phyloP scores from a whole-genome alignment of 202 grass and related monocot genomes.

The Panicum virgatum region DNA sequence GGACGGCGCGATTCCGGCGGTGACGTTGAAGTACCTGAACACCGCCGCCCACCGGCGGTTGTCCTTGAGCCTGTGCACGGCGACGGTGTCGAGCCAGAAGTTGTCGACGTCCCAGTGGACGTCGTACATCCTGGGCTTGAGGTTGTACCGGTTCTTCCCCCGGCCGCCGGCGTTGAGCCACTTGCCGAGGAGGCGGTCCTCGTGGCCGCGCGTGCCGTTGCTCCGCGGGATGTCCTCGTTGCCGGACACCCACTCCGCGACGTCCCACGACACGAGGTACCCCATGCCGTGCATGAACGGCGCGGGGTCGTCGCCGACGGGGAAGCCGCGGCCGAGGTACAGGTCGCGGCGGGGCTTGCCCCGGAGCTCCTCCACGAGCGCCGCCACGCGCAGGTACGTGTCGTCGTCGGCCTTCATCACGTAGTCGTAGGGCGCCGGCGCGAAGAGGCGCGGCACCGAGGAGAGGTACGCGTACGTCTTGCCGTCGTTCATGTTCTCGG shows the following conservation, averaged over 20 bases:
- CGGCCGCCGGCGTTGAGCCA: slow-evolving; percentile 57
- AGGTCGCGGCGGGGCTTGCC: slow-evolving; percentile 54
- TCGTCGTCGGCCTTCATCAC: slow-evolving; percentile 90
- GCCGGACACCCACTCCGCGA: slow-evolving; percentile 59
- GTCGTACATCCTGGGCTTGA: slow-evolving; percentile 59
- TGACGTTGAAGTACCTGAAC: slow-evolving; percentile 79
- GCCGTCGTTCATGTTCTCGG: slow-evolving; percentile 77
- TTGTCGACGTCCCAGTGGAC: slow-evolving; percentile 61
- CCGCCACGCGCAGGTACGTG: slow-evolving; percentile 64
- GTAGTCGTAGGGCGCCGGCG: slow-evolving; percentile 49
- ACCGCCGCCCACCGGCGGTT: slow-evolving; percentile 63
- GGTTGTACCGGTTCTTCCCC: slow-evolving; percentile 62
- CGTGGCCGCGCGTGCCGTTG: slow-evolving; percentile 65
- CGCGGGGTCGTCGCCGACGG: slow-evolving; percentile 53
- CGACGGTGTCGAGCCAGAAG: slow-evolving; percentile 71
- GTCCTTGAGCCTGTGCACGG: slow-evolving; percentile 84
- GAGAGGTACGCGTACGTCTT: slow-evolving; percentile 79
- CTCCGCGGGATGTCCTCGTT: slow-evolving; percentile 44
- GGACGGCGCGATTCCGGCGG: slow-evolving; percentile 52
- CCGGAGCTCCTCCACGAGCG: slow-evolving; percentile 48
- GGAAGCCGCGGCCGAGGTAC: slow-evolving; percentile 66
- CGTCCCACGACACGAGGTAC: slow-evolving; percentile 86
- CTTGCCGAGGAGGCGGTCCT: slow-evolving; percentile 75
- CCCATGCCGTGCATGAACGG: slow-evolving; percentile 81
- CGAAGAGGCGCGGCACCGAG: slow-evolving; percentile 41